A percentile compares a stretch with the other conserved stretches of the same genome.
Conservation (phyloP, 495 filamentous ascomycete genomes). For the Talaromyces proteolyticus region DNA sequence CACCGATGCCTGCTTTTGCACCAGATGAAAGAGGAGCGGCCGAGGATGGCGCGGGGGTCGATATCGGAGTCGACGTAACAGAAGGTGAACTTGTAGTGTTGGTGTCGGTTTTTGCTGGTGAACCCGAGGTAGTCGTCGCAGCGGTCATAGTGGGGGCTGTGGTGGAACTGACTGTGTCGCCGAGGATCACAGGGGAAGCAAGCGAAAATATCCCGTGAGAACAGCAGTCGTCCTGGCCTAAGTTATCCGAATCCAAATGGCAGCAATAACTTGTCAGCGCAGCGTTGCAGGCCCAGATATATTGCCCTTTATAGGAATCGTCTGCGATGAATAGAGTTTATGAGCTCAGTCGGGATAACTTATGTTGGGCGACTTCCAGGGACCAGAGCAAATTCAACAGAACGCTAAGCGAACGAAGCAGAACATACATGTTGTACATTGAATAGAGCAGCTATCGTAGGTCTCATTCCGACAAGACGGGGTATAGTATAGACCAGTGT, state of each 20-base stretch:
- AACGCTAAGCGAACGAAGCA: neutral
- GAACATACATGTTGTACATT: neutral
- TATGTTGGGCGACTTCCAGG: neutral
- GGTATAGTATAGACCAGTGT: constrained; percentile 4
- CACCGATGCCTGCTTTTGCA: neutral
- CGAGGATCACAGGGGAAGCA: neutral
- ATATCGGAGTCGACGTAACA: neutral
- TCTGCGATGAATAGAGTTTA: neutral
- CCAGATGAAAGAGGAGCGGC: neutral
- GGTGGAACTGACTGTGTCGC: neutral
- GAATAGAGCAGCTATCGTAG: neutral
- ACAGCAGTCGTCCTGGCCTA: neutral
- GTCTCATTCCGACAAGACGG: neutral
- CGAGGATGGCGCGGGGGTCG: neutral
- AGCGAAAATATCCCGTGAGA: neutral
- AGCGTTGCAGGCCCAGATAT: neutral
- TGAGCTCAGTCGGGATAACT: neutral
- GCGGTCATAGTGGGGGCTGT: neutral
- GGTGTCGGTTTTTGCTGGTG: neutral
- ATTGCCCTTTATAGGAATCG: neutral
- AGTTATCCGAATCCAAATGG: neutral
- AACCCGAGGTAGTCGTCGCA: neutral
- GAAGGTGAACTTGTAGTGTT: neutral
- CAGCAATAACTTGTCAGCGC: neutral
- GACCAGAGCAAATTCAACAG: neutral